A percentile compares a stretch with the other conserved stretches of the same genome.
Evolutionary conservation across 2,329 filamentous ascomycete species (phyloP).

Genomic region (Pseudogymnoascus sp.): DNA sequence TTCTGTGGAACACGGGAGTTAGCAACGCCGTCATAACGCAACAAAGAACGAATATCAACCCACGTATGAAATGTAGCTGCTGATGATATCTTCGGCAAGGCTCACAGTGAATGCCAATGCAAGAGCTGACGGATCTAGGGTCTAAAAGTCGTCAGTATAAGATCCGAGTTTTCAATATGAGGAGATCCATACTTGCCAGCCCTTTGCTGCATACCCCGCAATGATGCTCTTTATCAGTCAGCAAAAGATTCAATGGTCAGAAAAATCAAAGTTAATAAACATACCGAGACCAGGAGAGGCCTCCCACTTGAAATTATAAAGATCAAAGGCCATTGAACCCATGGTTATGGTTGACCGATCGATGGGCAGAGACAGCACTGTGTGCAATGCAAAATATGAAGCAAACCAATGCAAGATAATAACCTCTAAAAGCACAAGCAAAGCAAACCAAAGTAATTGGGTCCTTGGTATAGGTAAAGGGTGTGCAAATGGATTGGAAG

Average conservation of each 20-base stretch:
- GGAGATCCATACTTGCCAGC: constrained; percentile 18
- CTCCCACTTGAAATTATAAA: constrained; percentile 24
- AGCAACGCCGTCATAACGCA: background rate
- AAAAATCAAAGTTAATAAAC: background rate
- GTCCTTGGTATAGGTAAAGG: background rate
- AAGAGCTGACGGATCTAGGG: constrained; percentile 24
- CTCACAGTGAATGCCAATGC: constrained; percentile 28
- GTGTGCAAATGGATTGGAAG: background rate
- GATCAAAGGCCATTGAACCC: constrained; percentile 17
- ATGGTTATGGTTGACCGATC: background rate
- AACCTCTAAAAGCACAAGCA: background rate
- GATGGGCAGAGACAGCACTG: background rate
- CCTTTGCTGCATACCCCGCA: constrained; percentile 20
- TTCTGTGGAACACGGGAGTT: constrained; percentile 15
- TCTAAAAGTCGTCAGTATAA: constrained; percentile 17
- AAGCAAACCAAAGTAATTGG: background rate
- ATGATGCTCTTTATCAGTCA: constrained; percentile 26
- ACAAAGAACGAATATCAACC: constrained; percentile 4
- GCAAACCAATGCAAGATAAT: background rate
- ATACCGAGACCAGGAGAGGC: constrained; percentile 26
- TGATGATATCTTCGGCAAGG: constrained; percentile 29
- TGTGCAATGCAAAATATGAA: background rate
- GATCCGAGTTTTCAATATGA: background rate
- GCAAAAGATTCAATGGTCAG: background rate
- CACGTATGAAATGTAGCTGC: constrained; percentile 28